These are phyloP conservation scores for Phellinidium pouzarii DNA, from an alignment of 1,284 basidiomycete species.

Conservation along the genomic window DNA sequence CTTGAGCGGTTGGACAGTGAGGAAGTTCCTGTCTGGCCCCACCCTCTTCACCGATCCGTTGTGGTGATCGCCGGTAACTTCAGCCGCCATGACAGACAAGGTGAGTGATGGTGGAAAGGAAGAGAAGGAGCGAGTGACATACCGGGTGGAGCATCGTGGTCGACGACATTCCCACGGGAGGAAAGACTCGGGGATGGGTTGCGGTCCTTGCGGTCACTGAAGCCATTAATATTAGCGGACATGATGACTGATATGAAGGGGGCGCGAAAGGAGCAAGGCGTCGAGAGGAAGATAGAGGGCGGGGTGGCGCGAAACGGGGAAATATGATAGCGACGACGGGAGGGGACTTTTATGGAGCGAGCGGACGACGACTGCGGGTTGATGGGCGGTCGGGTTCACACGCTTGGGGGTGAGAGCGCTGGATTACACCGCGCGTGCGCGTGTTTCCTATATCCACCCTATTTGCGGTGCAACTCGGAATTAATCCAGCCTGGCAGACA, in stretches of 20 bases:
- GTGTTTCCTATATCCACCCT: background rate
- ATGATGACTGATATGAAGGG: background rate
- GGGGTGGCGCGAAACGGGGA: too few species aligned
- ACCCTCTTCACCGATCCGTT: slow-evolving; percentile 27
- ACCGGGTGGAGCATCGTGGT: slow-evolving; percentile 68
- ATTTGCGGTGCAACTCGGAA: too few species aligned
- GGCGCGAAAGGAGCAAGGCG: background rate
- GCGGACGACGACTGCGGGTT: too few species aligned
- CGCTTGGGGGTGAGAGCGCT: background rate
- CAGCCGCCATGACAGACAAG: slow-evolving; percentile 14
- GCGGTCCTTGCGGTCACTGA: slow-evolving; percentile 27
- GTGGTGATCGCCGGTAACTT: slow-evolving; percentile 50
- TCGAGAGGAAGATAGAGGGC: background rate
- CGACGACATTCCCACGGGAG: slow-evolving; percentile 62
- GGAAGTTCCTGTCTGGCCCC: slow-evolving; percentile 35
- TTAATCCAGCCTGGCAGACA: too few species aligned
- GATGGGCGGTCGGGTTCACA: background rate
- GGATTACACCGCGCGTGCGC: background rate
- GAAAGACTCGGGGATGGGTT: slow-evolving; percentile 27
- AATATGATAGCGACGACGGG: too few species aligned
- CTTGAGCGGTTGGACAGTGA: slow-evolving; percentile 76
- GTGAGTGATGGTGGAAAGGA: slow-evolving; percentile 17
- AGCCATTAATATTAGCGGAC: slow-evolving; percentile 7
- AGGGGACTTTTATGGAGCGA: too few species aligned
- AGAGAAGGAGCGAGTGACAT: slow-evolving; percentile 23